Base-by-base conservation (phyloP, 805 yeast genomes). In the Ogataea saltuana region DNA sequence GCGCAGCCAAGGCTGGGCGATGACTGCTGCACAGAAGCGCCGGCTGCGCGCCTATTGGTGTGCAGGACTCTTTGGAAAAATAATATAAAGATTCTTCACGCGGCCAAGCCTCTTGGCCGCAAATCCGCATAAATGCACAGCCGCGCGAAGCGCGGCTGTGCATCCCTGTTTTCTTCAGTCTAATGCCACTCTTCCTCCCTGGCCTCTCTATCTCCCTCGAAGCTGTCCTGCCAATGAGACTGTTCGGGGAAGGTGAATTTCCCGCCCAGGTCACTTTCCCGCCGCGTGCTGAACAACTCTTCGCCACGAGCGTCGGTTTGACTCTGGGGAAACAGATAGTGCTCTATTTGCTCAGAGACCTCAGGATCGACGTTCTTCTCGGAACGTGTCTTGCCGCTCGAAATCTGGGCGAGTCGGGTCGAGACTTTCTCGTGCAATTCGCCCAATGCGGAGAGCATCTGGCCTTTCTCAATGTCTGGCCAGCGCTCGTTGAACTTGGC, bases 151-250 rank as follows among this genome's bases (percentile, higher is more conserved):
- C 29, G 8, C 29, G 15, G 15, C 13, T 26, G 29, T 12, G 25
- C 25, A 22, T 22, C 10, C 25, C 25, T 10, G 6, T 6, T 10
- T 6, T 10, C 25, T 22, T 22, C 25, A 19, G 13, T 10, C 19
- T 27, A 36, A n/a, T 36, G 40, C 40, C 33, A 36, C 12, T 26
- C 40, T 4, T 34, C 38, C n/a, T 22, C 38, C 28, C 28, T 25
- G 28, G 10, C n/a, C 6, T 13, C 15, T 12, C 41, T 30, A 15
- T 40, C 45, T 3, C 33, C 41, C 3, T 22, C 28, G 35, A 48
- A 48, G 16, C 32, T 40, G 33, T 48, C 52, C 19, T 34, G 33
- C 52, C 52, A 48, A n/a, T 42, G 29, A 2, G 48, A 42, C 31
- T 42, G 45, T 13, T 30, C 44, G 10, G 38, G 16, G 32, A 41